A percentile compares a stretch with the other conserved stretches of the same genome.
phyloP scores from a whole-genome alignment of 805 yeast species.

The Barnettozyma populi region DNA sequence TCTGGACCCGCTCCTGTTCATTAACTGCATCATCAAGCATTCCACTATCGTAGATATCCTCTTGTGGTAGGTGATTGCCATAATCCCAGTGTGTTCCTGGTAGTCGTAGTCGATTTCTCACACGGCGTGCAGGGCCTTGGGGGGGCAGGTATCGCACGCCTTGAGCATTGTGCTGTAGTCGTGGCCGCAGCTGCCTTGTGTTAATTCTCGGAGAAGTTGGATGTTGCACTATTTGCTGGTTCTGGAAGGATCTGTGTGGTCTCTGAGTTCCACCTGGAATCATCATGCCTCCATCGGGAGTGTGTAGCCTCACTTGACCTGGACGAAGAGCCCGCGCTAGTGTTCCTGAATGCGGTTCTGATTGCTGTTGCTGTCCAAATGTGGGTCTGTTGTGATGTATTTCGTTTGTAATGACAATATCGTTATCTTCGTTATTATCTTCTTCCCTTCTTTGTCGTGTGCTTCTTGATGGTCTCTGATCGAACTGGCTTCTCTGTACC shows the following conservation, averaged over 20 bases:
- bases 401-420: not conserved
- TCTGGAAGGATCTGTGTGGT: not conserved
- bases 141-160: not conserved
- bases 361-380: not conserved
- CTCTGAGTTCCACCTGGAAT: not conserved
- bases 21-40: not conserved
- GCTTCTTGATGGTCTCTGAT: too few species aligned
- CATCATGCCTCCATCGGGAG: constrained; percentile 9
- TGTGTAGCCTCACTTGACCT: constrained; percentile 6
- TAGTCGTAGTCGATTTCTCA: not conserved
- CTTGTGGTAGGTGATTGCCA: not conserved
- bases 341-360: not conserved
- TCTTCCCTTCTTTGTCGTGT: not conserved
- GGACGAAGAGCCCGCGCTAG: not conserved
- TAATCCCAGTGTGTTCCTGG: not conserved
- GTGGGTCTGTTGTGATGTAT: not conserved
- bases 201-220: not conserved
- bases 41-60: not conserved
- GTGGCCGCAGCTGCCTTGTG: not conserved
- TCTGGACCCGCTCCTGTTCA: constrained; percentile 1
- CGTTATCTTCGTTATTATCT: not conserved
- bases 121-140: not conserved
- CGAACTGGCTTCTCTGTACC: not conserved
- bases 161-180: not conserved
- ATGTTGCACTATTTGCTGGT: not conserved